Evolutionary conservation across 2,329 filamentous ascomycete genomes (phyloP), one percentile per base, ranked within the genome.

Genomic region (Myriosclerotinia curreyana): DNA sequence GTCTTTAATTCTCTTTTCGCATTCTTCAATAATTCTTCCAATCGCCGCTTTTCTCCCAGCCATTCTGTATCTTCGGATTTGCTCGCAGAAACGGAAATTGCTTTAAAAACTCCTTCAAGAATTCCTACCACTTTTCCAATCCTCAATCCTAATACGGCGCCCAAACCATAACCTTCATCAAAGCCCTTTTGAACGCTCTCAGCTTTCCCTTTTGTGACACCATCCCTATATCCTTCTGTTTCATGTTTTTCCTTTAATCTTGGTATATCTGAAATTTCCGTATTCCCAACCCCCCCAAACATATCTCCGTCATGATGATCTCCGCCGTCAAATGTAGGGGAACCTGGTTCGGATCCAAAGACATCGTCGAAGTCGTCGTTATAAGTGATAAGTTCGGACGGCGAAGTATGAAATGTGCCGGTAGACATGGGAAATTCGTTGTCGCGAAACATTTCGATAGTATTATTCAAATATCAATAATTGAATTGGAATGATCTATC

Each of bases 211-310:
- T 79, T 80, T 0, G 88, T 83, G 61, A 98, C 84, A 52, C 94
- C 95, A 72, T 97, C 93, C 65, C 94, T 88, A 77, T 98, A 98
- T 25, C 95, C 95, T 48, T 90, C 87, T 9, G 90, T 97, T 62
- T 73, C 70, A 53, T 75, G 74, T 56, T 74, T 74, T 55, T 74
- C 71, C 38, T 69, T 70, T 38, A 74, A 49, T 2, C 71, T 65
- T 5, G 73, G 73, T n/a, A 74, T 70, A 67, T 74, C 73, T 3
- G 72, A 74, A 12, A 60, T 53, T 48, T 74, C 72, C 15, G 51
- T 25, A 49, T 74, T 73, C 9, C 68, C 69, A 22, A 42, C 49
- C 49, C 62, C 49, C 49, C 62, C 54, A 54, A 62, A 54, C 40
- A 34, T 8, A 20, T 38, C 42, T 15, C 40, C 14, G 2, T 25